phyloP scores from a whole-genome alignment of 495 filamentous ascomycete species.

The Pyronema omphalodes region DNA sequence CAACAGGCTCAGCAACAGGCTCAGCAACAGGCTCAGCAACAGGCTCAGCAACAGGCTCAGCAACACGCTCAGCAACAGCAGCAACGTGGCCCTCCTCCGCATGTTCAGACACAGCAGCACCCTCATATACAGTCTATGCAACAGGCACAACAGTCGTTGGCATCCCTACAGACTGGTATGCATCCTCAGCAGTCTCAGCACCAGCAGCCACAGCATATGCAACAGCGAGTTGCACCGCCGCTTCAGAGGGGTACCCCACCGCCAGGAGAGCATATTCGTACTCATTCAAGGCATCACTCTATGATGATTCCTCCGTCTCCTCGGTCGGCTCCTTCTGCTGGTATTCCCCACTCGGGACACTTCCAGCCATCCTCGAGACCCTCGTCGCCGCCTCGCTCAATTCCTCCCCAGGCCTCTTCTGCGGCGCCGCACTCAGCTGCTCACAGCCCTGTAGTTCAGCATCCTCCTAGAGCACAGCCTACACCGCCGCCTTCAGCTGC shows the following conservation, averaged over 20 bases:
- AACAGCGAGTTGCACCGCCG: conserved; percentile 2
- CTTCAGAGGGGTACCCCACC: conserved; percentile 8
- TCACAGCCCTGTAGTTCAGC: conserved; percentile 9
- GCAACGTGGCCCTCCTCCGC: conserved; percentile 7
- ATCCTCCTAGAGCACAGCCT: conserved; percentile 5
- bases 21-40: not conserved
- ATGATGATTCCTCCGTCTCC: conserved; percentile 8
- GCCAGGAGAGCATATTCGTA: conserved; percentile 6
- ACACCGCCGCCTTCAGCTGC: conserved; percentile 4
- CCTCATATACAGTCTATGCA: not conserved
- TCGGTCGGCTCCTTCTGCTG: conserved; percentile 9
- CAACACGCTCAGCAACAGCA: conserved; percentile 1
- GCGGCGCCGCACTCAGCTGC: not conserved
- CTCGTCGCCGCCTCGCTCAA: conserved; percentile 4
- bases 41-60: not conserved
- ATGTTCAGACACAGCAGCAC: conserved; percentile 7
- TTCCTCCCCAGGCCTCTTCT: conserved; percentile 4
- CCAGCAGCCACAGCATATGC: conserved; percentile 8
- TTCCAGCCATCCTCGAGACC: conserved; percentile 10
- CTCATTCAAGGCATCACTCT: not conserved
- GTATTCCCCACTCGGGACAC: conserved; percentile 5
- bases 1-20: too few species aligned
- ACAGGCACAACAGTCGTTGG: not conserved
- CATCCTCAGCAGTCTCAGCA: conserved; percentile 8
- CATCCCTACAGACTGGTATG: conserved; percentile 7